Base-by-base conservation (phyloP, 2,329 filamentous ascomycete genomes). In the Teratosphaeria destructans region DNA sequence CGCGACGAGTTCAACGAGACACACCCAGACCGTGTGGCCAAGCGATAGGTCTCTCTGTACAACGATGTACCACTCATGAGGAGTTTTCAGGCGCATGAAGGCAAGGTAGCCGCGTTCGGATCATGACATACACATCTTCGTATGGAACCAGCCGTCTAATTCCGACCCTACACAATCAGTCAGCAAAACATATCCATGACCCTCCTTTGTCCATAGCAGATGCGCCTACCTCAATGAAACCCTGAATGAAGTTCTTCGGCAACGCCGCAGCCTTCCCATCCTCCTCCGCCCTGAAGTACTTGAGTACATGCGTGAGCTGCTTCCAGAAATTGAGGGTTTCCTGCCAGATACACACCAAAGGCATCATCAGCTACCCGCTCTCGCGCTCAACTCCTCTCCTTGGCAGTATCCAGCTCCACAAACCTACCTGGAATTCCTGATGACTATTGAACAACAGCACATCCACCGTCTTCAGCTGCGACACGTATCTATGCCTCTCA, bases 251-350 rank as follows among this genome's bases (percentile, higher is more conserved):
- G 79, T 84, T 94, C 70, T 85, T 85, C 47, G 93, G 93, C 76
- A 96, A 78, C 73, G 84, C 85, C 39, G 55, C 55, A 68, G 84
- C 81, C 66, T 80, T 90, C 74, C 81, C 88, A 75, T 85, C 90
- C 80, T 85, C 90, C 76, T 97, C 92, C 69, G 86, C 82, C 73
- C 92, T 86, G 82, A 97, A 99, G 78, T 96, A 99, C 70, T 94
- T 91, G 83, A 99, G 90, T 68, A 99, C 83, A 75, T 99, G 94
- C 64, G 89, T 89, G 63, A 92, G 82, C 78, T 99, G 94, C 78
- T 96, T 96, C 94, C 94, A 99, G 82, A 89, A 99, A 80, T 99
- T 99, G 81, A 99, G 85, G 58, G 89, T 99, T 82, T 99, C 94
- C 92, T 96, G 68, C 60, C 49, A 26, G 32, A 16, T 32, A 35